Base-by-base conservation (phyloP, 345 rosid genomes). In the Jatropha curcas region DNA sequence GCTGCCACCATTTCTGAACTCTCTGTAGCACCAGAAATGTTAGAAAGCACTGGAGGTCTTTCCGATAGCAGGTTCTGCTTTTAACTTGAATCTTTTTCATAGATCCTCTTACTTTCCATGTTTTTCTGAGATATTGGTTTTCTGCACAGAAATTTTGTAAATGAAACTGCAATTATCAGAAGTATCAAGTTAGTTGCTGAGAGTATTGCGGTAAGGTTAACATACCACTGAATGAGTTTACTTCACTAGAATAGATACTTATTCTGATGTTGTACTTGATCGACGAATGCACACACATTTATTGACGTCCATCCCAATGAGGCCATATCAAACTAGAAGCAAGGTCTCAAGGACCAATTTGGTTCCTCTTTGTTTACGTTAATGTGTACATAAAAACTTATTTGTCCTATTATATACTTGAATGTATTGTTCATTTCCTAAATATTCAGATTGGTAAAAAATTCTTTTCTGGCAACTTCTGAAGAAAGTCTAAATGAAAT, bases 1-100 rank as follows among this genome's bases (percentile, higher is more conserved):
- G 96, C 99, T 61, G 99, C 91, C 69, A 95, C 99, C 65, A 84
- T 95, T 71, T 92, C 99, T 20, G 89, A 79, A 80, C 90, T 89
- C 77, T 79, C 94, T 4, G 80, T 75, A 35, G 90, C 97, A 24
- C 98, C 99, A 10, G 93, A 90, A 82, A 78, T 89, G 57, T 78
- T 92, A 31, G 91, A 87, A 81, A 86, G 84, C 71, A 78, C 94
- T 14, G 98, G 98, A 73, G 94, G 96, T 78, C 80, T 91, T 60
- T 81, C 83, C 63, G 99, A 92, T 82, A 82, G 85, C 85, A 89
- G 98, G 98, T 95, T 59, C 19, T n/a, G 57, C 69, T 75, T 58
- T 55, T 17, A 51, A 58, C 72, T 72, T 43, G 60, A 58, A 43
- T 28, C 31, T 30, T 28, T 62, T 34, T 67, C 50, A 50, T 61